These are phyloP conservation scores for Stygiomarasmius scandens DNA, from an alignment of 1,284 basidiomycete genomes.

Conservation along the genomic window DNA sequence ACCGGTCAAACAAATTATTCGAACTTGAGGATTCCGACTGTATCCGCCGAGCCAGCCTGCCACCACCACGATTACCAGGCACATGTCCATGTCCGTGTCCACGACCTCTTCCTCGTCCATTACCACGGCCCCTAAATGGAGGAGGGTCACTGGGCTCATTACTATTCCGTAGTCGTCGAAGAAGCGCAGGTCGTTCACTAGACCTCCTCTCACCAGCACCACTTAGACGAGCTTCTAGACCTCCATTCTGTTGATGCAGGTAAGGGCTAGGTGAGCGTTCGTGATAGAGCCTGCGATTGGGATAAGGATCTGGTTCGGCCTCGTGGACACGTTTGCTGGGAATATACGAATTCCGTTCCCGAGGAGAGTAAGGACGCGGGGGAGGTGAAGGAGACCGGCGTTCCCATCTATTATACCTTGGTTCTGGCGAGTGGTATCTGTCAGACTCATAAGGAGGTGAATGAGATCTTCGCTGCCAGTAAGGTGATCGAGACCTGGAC, in stretches of 20 bases:
- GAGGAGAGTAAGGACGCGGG: not conserved
- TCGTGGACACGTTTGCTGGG: not conserved
- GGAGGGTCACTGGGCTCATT: not conserved
- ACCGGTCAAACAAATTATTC: not conserved
- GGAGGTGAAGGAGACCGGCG: not conserved
- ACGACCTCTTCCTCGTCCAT: not conserved
- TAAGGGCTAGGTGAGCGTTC: not conserved
- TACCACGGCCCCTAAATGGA: not conserved
- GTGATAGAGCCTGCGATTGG: not conserved
- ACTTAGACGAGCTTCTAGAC: not conserved
- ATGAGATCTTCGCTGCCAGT: too few species aligned
- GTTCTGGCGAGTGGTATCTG: not conserved
- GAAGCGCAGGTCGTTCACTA: not conserved
- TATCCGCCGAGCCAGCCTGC: not conserved
- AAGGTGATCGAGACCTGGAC: not conserved
- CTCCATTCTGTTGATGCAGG: not conserved
- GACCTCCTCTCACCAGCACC: not conserved
- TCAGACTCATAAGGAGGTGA: not conserved
- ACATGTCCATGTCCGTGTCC: too few species aligned
- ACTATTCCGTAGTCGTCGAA: not conserved
- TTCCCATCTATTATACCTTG: not conserved
- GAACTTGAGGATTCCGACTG: not conserved
- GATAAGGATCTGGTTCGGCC: not conserved
- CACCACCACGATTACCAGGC: not conserved
- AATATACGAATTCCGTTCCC: not conserved